Conservation (phyloP, 768 basidiomycete genomes). For the Mycena rosella region DNA sequence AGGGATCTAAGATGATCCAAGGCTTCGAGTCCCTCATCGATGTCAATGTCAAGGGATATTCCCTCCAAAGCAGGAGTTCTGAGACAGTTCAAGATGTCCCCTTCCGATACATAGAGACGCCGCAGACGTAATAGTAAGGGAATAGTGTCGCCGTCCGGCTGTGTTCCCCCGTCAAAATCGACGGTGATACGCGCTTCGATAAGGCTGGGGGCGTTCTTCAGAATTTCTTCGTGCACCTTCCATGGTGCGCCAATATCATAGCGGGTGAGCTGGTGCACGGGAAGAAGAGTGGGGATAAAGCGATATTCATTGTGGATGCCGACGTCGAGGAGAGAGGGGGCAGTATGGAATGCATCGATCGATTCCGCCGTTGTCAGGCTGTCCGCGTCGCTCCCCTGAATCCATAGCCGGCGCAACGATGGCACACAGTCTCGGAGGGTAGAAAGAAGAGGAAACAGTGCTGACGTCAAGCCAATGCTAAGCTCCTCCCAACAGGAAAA, state of each 20-base stretch:
- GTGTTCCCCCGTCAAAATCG: neutral
- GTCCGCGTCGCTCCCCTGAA: neutral
- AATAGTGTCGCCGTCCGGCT: neutral
- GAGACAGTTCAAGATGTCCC: too few species aligned
- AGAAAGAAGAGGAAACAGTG: too few species aligned
- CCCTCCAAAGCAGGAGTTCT: neutral
- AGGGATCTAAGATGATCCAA: too few species aligned
- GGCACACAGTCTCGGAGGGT: too few species aligned
- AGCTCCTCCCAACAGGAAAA: neutral
- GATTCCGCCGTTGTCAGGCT: neutral
- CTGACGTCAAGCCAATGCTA: neutral
- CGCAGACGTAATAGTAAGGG: too few species aligned
- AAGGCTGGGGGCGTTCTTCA: conserved; percentile 9
- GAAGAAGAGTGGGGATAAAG: neutral
- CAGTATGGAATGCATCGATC: conserved; percentile 4
- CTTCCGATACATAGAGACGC: too few species aligned
- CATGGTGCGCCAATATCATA: neutral
- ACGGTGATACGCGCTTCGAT: conserved; percentile 3
- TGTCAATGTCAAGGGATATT: neutral
- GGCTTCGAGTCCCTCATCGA: neutral
- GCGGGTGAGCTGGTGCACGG: conserved; percentile 13
- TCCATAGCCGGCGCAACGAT: neutral
- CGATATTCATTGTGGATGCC: neutral
- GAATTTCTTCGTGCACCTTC: neutral
- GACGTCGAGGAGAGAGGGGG: conserved; percentile 5